phyloP scores from a whole-genome alignment of 768 basidiomycete genomes.

The Amanita muscaria region DNA sequence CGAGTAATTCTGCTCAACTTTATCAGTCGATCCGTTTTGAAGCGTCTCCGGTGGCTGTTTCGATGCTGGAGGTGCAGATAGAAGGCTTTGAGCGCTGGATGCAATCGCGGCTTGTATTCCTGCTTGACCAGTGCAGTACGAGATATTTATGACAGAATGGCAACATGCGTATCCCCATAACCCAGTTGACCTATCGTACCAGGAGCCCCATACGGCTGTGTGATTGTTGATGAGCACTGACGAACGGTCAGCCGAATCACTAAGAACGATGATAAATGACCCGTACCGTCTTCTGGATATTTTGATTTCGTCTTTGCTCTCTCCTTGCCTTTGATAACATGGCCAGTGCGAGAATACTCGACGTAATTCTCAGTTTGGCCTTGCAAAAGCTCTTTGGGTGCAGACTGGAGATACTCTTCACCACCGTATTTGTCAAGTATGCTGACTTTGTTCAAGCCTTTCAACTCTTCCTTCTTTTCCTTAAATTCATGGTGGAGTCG shows the following conservation, averaged over 20 bases:
- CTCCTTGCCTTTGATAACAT: constrained; percentile 88
- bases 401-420: constrained; percentile 80
- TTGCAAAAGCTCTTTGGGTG: constrained; percentile 86
- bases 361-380: constrained; percentile 98
- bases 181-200: constrained; percentile 63
- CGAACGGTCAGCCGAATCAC: constrained; percentile 9
- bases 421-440: constrained; percentile 93
- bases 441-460: constrained; percentile 81
- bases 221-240: constrained; percentile 90
- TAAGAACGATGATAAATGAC: constrained; percentile 3
- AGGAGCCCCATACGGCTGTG: constrained; percentile 96
- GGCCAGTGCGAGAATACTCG: constrained; percentile 90
- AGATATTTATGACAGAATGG: constrained; percentile 75
- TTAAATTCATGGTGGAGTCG: constrained; percentile 85
- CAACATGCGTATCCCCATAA: constrained; percentile 95
- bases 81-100: constrained; percentile 64
- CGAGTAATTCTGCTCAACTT: constrained; percentile 62
- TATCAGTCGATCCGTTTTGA: constrained; percentile 20
- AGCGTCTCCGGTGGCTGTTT: constrained; percentile 19
- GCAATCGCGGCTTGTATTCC: constrained; percentile 73
- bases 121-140: constrained; percentile 85
- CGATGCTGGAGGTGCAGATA: constrained; percentile 29
- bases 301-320: constrained; percentile 81
- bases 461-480: constrained; percentile 86
- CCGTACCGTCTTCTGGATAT: constrained; percentile 92